Conservation (phyloP, 2,329 filamentous ascomycete species). For the Penicillium brasilianum region DNA sequence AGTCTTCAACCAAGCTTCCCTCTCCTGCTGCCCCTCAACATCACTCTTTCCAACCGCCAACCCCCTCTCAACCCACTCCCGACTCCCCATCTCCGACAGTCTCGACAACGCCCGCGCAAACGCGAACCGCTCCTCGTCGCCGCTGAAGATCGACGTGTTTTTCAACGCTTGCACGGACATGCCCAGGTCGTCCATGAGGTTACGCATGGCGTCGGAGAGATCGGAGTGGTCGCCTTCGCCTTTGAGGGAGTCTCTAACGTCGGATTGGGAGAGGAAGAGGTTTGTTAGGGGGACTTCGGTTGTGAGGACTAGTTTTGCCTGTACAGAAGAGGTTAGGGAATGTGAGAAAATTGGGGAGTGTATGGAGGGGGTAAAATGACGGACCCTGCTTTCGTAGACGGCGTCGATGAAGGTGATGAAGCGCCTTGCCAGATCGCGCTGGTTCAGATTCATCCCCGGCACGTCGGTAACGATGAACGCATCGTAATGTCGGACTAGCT, state of each 20-base stretch:
- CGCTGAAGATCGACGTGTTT: constrained; percentile 83
- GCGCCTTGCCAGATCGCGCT: constrained; percentile 83
- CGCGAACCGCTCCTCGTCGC: constrained; percentile 95
- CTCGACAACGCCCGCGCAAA: constrained; percentile 88
- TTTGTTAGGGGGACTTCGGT: constrained; percentile 82
- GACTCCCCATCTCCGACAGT: constrained; percentile 89
- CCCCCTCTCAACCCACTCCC: constrained; percentile 90
- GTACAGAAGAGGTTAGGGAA: constrained; percentile 29
- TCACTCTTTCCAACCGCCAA: constrained; percentile 56
- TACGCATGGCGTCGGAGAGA: constrained; percentile 73
- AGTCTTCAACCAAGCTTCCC: constrained; percentile 55
- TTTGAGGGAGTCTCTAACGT: constrained; percentile 65
- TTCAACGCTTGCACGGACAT: constrained; percentile 85
- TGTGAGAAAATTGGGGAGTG: neutral
- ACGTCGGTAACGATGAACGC: constrained; percentile 91
- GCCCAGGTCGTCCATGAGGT: constrained; percentile 85
- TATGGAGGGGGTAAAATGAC: constrained; percentile 19
- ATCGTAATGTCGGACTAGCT: constrained; percentile 86
- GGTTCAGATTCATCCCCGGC: constrained; percentile 85
- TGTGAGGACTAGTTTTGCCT: constrained; percentile 94
- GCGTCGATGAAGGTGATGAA: constrained; percentile 99
- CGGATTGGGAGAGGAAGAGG: constrained; percentile 78
- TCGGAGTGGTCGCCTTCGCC: constrained; percentile 55
- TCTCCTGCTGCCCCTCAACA: constrained; percentile 51
- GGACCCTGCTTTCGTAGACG: constrained; percentile 76